phyloP scores from a whole-genome alignment of 2,329 filamentous ascomycete genomes.

The Trichoderma cornu-damae region DNA sequence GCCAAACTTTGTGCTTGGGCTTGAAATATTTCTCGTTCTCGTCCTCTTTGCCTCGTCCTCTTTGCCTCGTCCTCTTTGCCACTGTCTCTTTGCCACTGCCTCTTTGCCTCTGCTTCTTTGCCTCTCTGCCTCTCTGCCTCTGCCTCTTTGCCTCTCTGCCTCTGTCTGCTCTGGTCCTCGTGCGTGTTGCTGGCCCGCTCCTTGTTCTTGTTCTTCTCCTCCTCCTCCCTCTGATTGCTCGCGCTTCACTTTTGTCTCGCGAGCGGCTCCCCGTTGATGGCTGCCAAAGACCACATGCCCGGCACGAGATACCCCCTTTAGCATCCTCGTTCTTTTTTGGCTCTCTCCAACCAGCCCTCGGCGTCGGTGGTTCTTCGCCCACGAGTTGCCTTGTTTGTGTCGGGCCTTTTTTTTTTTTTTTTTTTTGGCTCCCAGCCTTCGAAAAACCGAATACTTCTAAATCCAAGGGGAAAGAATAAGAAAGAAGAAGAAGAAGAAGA shows the following conservation, averaged over 20 bases:
- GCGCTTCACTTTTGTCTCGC: neutral
- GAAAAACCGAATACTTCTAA: too few species aligned
- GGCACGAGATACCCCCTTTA: conserved; percentile 10
- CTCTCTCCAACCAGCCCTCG: neutral
- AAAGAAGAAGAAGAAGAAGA: too few species aligned
- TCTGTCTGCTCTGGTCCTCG: neutral
- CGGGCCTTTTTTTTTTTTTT: neutral
- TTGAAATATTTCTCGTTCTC: neutral
- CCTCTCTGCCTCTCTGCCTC: too few species aligned
- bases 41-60: neutral
- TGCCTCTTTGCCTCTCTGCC: too few species aligned
- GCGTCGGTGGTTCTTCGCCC: neutral
- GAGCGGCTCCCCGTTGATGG: neutral
- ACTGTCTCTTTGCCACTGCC: too few species aligned
- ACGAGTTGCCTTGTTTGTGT: neutral
- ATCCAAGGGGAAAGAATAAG: too few species aligned
- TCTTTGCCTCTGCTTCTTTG: too few species aligned
- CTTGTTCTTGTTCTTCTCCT: neutral
- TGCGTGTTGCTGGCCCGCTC: neutral
- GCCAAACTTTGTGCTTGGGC: neutral
- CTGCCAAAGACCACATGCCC: neutral
- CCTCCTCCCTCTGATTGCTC: neutral
- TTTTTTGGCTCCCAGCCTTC: too few species aligned
- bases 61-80: too few species aligned
- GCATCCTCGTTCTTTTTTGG: neutral